Base-by-base conservation (phyloP, 345 rosid species). In the Eucalyptus viminalis region DNA sequence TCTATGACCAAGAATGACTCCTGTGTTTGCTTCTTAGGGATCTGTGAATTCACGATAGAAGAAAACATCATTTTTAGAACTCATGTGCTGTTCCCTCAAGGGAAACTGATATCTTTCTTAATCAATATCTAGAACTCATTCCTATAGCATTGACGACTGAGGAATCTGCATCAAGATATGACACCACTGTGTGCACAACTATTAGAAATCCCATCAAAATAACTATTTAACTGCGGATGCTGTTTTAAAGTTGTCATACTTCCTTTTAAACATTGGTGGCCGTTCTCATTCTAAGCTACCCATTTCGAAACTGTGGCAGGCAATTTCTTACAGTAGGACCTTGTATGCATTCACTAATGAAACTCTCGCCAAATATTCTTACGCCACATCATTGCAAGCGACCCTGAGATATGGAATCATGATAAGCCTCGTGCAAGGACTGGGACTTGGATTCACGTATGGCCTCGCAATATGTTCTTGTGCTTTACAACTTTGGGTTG, bases 351-450 rank as follows among this genome's bases (percentile, higher is more conserved):
- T 98, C 93, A 98, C 99, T 47, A 97, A 97, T 93, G 99, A 97
- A 94, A 97, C 98, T 88, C 91, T 96, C 90, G 99, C 99, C 88
- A 97, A 97, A 92, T 96, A 97, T 93, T 97, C 99, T 86, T 97
- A 97, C 89, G 99, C 99, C 65, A 97, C 96, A 90, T 96, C 99
- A 80, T 93, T 97, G 47, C 99, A 97, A 95, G 99, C 99, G 90
- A 97, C 99, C 87, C 92, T 97, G 92, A 94, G 98, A 93, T 97
- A 96, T 89, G 99, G 99, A 87, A 95, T 97, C 90, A 89, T 95
- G 91, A 97, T 97, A 88, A 97, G 99, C 90, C 99, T 96, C 88
- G 99, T 97, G 90, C 99, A 97, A 97, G 99, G 99, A 88, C 99
- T 97, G 90, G 99, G 99, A 83, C 99, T 97, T 92, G 99, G 99